Percentiles rank a stretch among this genome's conserved stretches.
phyloP scores from a whole-genome alignment of 2,329 filamentous ascomycete species.

The Amauroascus niger region DNA sequence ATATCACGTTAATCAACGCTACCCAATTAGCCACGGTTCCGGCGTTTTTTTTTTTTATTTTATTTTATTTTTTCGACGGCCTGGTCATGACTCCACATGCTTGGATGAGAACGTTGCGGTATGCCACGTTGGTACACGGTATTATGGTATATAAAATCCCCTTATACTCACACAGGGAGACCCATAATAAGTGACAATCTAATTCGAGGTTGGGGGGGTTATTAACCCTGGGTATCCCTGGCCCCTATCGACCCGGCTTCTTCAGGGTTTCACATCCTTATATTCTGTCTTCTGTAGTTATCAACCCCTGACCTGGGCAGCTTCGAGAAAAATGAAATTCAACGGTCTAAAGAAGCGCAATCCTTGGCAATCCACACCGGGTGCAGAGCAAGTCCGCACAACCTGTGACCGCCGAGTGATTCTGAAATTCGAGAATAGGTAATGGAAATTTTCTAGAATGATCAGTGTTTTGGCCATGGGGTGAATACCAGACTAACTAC shows the following conservation, averaged over 20 bases:
- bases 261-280: constrained; percentile 10
- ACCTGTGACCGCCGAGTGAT: not conserved
- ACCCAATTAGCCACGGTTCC: constrained; percentile 10
- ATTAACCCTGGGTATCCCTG: constrained; percentile 4
- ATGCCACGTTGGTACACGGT: constrained; percentile 8
- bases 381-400: not conserved
- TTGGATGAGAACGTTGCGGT: constrained; percentile 6
- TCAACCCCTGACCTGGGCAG: constrained; percentile 4
- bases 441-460: constrained; percentile 8
- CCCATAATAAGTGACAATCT: constrained; percentile 7
- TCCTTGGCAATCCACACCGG: not conserved
- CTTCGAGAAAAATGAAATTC: not conserved
- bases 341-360: not conserved
- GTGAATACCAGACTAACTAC: not conserved
- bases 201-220: constrained; percentile 6
- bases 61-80: too few species aligned
- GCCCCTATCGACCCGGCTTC: not conserved
- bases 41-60: too few species aligned
- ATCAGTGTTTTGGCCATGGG: constrained; percentile 1
- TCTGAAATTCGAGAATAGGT: not conserved
- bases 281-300: not conserved
- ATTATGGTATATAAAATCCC: not conserved
- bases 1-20: constrained; percentile 8
- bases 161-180: not conserved
- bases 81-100: constrained; percentile 8